Percentiles rank a stretch among this genome's conserved stretches.
phyloP scores from a whole-genome alignment of 129 eudicot genomes.

The Flaveria linearis region DNA sequence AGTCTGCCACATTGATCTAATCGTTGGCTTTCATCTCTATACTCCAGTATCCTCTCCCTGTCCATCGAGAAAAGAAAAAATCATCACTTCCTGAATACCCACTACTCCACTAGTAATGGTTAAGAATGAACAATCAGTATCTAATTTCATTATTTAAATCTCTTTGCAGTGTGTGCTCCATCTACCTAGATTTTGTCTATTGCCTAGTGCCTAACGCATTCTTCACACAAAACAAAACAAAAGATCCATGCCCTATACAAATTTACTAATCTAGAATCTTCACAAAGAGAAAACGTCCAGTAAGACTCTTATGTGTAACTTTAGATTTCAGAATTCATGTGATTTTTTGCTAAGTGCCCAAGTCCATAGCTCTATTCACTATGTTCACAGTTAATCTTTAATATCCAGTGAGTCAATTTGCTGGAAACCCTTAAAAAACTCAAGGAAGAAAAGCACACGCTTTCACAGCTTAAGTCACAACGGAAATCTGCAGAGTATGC shows the following conservation, averaged over 20 bases:
- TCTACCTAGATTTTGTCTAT: background rate
- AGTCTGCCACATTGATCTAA: conserved; percentile 93
- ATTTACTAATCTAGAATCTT: background rate
- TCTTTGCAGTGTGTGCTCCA: background rate
- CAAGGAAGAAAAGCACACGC: no score
- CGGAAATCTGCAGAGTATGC: background rate
- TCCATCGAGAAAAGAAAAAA: conserved; percentile 16
- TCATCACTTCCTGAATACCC: background rate
- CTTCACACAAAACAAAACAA: background rate
- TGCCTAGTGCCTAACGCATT: background rate
- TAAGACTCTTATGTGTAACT: background rate
- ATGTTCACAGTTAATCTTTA: no score
- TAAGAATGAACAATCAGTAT: background rate
- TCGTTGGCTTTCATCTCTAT: conserved; percentile 90
- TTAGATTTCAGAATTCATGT: background rate
- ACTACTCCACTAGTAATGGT: background rate
- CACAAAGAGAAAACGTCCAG: background rate
- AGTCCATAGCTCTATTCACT: background rate
- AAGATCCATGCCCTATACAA: background rate
- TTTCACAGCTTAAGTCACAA: no score
- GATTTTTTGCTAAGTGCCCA: background rate
- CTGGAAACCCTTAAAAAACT: no score
- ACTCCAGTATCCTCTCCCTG: conserved; percentile 92
- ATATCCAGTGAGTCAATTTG: no score
- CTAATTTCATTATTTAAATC: background rate